Evolutionary conservation across 306 rosid species (phyloP).

Genomic region (Gillenia trifoliata): DNA sequence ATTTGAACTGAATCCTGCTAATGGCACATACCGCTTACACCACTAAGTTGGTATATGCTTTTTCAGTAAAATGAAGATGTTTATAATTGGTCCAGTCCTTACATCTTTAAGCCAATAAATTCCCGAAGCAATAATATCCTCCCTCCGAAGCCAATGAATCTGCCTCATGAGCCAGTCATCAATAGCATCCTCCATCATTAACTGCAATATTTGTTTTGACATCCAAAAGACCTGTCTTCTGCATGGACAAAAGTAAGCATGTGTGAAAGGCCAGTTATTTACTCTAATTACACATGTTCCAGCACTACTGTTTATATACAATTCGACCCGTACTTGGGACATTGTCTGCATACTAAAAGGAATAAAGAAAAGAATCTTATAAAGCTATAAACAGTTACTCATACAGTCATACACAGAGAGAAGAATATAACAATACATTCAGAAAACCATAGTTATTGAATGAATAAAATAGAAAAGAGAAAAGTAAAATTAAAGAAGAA

Average conservation of each 20-base stretch:
- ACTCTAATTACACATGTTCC: slow-evolving; percentile 4
- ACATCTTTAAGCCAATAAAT: slow-evolving; percentile 95
- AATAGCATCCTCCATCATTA: slow-evolving; percentile 93
- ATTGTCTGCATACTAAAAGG: slow-evolving; percentile 1
- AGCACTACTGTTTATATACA: slow-evolving; percentile 1
- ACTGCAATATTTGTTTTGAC: slow-evolving; percentile 90
- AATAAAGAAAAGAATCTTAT: not conserved
- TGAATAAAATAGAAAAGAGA: not conserved
- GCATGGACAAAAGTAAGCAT: slow-evolving; percentile 27
- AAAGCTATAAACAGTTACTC: not conserved
- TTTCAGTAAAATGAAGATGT: slow-evolving; percentile 11
- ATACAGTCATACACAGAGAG: not conserved
- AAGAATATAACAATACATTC: not conserved
- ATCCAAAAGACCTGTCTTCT: slow-evolving; percentile 99
- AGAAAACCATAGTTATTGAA: not conserved
- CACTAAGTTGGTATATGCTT: slow-evolving; percentile 11
- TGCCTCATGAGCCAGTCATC: slow-evolving; percentile 92
- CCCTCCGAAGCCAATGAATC: slow-evolving; percentile 82
- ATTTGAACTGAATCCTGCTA: not conserved
- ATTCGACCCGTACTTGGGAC: slow-evolving; percentile 12
- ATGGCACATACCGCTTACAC: not conserved
- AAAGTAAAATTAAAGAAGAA: not conserved
- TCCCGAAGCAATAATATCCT: slow-evolving; percentile 69
- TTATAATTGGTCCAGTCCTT: slow-evolving; percentile 35
- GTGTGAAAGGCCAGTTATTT: slow-evolving; percentile 19